Evolutionary conservation across 352 stramenopile species (phyloP), one percentile per base, ranked within the genome.

Genomic region (Bremia lactucae): DNA sequence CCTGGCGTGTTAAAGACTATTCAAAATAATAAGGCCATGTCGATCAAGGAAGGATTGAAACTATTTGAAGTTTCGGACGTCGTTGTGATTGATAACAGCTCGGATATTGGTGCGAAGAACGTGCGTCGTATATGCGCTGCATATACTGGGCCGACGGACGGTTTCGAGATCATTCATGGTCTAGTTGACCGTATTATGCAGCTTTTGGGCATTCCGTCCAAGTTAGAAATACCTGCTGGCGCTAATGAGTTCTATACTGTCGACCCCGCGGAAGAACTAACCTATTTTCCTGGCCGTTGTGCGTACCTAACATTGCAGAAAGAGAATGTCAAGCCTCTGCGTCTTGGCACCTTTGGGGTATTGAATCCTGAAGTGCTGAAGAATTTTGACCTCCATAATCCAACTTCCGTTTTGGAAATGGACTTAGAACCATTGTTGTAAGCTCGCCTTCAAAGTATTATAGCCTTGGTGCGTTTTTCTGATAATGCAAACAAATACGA

Each of bases 41-140:
- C 84, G 42, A 95, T 99, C 50, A 97, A 96, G 44, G 81, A 96
- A 16, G 96, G 96, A 1, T 82, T 99, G 36, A 98, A 98, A 65
- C 74, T 99, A 22, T 99, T 99, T 66, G 96, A 99, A 71, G 83
- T 99, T 42, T 97, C 86, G 54, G 97, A 99, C 62, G 96, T 99
- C 1, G 95, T 99, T n/a, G 38, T 98, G 14, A 74, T 95, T 13
- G 95, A 98, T 66, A 53, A 81, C 38, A 65, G 83, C 29, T 82
- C 86, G 19, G 87, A 95, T 50, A 91, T 98, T 6, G 96, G 96
- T 37, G 94, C 96, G 14, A 87, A 86, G 46, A 99, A 99, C 71
- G 73, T 92, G 44, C 78, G 97, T 38, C 78, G 91, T 31, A 79
- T 99, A 18, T 97, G 90, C 36, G 96, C 95, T 21, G 84, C 96